Base-by-base conservation (phyloP, 2,329 filamentous ascomycete genomes). In the Colletotrichum tropicicola region DNA sequence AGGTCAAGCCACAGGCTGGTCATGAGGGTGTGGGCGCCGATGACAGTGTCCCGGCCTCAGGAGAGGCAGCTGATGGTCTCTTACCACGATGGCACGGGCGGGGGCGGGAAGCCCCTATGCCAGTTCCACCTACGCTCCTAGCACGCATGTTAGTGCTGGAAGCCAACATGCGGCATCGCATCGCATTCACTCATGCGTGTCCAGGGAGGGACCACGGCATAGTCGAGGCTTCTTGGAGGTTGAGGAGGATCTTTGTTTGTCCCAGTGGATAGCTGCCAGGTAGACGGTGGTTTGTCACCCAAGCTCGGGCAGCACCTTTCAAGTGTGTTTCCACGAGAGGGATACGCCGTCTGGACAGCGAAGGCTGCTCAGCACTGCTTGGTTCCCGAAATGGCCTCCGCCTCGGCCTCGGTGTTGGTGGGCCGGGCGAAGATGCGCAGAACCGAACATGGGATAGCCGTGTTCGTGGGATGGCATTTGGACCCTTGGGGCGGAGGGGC, bases 21-120 rank as follows among this genome's bases (percentile, higher is more conserved):
- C n/a, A n/a, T n/a, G n/a, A n/a, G n/a, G n/a, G 39, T 59, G 45
- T 61, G 28, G 35, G 35, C 45, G 12, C 19, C 15, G 8, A 55
- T 23, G 30, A 28, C 17, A 47, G 41, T 48, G 27, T 30, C 23
- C 28, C 13, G 30, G 23, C 47, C 21, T 15, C 9, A 25, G 23
- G 48, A 41, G 61, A 51, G 51, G 58, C 58, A 65, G 58, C 49
- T 65, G 62, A 63, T 63, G 49, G 51, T 65, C 43, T 57, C 62
- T 65, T 49, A 57, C 28, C 37, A 54, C 41, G n/a, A 49, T 48
- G 61, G 48, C 41, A 49, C 60, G 61, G 41, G 21, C 25, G 35
- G 48, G 55, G 47, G 25, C 41, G 32, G 56, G 47, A 47, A 41
- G 47, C 47, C 39, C 56, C 60, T 60, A 45, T 47, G 39, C 55